Percentiles rank a stretch among this genome's conserved stretches.
These are phyloP conservation scores for Bipolaris bicolor DNA, from an alignment of 2,329 filamentous ascomycete species.

Conservation along the genomic window DNA sequence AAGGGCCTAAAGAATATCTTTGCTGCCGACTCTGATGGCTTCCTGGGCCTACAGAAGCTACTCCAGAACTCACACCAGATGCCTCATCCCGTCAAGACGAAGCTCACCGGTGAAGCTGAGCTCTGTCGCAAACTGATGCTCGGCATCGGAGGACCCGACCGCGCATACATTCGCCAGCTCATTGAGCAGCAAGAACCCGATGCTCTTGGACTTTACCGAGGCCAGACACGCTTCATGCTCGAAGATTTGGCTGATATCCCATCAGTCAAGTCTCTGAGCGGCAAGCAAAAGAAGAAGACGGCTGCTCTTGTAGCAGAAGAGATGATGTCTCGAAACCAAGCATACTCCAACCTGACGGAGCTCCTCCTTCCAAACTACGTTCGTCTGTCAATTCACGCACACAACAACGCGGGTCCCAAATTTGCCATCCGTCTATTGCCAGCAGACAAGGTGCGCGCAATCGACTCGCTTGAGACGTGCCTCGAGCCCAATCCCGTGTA, in stretches of 20 bases:
- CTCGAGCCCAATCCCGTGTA: conserved; percentile 34
- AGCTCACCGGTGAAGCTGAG: conserved; percentile 37
- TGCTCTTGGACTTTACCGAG: conserved; percentile 44
- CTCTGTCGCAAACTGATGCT: conserved; percentile 41
- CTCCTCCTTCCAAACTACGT: conserved; percentile 54
- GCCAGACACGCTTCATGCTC: conserved; percentile 49
- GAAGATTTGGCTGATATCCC: conserved; percentile 42
- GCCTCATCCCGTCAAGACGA: conserved; percentile 39
- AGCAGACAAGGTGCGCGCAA: conserved; percentile 37
- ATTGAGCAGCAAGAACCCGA: conserved; percentile 39
- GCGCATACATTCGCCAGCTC: conserved; percentile 31
- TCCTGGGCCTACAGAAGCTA: conserved; percentile 30
- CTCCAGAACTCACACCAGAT: conserved; percentile 29
- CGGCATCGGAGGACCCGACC: conserved; percentile 32
- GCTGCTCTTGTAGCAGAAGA: conserved; percentile 44
- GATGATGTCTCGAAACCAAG: conserved; percentile 54
- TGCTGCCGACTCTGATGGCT: conserved; percentile 30
- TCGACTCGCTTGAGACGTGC: conserved; percentile 41
- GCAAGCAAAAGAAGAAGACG: conserved; percentile 46
- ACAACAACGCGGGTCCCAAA: conserved; percentile 52
- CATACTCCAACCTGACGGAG: conserved; percentile 58
- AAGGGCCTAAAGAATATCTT: conserved; percentile 41
- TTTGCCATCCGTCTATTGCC: conserved; percentile 53
- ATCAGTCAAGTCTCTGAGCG: conserved; percentile 32
- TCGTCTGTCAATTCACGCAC: conserved; percentile 58